Evolutionary conservation across 1,139 yeast species (phyloP), one percentile per base, ranked within the genome.

Genomic region (Yamadazyma kanchanaburiensis): DNA sequence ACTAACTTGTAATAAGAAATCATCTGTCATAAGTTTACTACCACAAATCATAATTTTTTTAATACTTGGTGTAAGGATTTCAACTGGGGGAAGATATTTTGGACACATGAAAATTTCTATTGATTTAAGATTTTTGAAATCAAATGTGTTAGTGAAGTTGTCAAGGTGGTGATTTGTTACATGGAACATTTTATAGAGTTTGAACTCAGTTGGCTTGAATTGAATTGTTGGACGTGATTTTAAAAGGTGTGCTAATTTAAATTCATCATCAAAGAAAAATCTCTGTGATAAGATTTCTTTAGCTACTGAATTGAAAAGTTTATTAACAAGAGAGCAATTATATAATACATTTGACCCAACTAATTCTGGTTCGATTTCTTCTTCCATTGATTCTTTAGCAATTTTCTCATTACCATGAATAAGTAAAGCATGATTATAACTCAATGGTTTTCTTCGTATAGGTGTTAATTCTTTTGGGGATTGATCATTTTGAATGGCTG

Each of bases 91-190:
- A 3, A 70, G 48, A 21, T 85, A 53, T 32, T 68, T 67, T 3
- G 95, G 94, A 51, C 96, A 88, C 53, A 89, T 82, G 56, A 83
- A 87, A 42, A 88, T 66, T 53, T 88, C 95, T 24, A 89, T 62
- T 80, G 83, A 74, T 38, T 67, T 63, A 28, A 88, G 53, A 22
- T 68, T 60, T 5, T 69, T 63, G 24, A 75, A 74, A 23, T 62
- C 56, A 11, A 80, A 50, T 8, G 37, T 34, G 12, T 37, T 21
- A 3, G 45, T 40, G 6, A 58, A 28, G 7, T 34, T 22, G 9
- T 58, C 58, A 21, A 64, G 42, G n/a, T 54, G 31, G 5, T 38
- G 31, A 36, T 61, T 68, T 21, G 31, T 58, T 15, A 56, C 45
- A 31, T 50, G 56, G 37, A 58, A 62, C 27, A 67, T 41, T 42